phyloP scores from a whole-genome alignment of 2,329 filamentous ascomycete genomes.

The Ophiostoma ulmi region DNA sequence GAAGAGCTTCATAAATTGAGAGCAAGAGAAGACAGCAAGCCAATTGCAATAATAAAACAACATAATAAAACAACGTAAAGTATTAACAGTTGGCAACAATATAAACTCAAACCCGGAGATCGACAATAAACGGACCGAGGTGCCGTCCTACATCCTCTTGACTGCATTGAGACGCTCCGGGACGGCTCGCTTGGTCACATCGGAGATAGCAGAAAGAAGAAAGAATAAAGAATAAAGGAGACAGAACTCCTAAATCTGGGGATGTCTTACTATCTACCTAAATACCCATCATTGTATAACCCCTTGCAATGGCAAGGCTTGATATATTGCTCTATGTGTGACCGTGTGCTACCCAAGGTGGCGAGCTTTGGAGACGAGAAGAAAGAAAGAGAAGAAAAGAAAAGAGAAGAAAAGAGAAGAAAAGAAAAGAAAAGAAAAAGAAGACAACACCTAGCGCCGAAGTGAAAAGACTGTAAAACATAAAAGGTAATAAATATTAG shows the following conservation, averaged over 20 bases:
- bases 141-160: not conserved
- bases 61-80: not conserved
- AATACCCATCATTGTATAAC: not conserved
- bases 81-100: not conserved
- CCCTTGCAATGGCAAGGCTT: not conserved
- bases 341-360: not conserved
- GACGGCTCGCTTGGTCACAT: not conserved
- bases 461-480: not conserved
- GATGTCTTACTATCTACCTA: not conserved
- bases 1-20: not conserved
- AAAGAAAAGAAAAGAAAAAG: not conserved
- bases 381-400: not conserved
- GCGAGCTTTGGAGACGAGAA: not conserved
- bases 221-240: not conserved
- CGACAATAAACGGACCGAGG: not conserved
- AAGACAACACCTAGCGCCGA: not conserved
- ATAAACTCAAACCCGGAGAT: not conserved
- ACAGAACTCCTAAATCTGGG: not conserved
- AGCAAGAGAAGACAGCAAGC: not conserved
- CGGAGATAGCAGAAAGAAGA: not conserved
- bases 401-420: not conserved
- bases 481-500: not conserved
- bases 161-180: conserved; percentile 1
- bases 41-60: not conserved
- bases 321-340: not conserved